Conservation (phyloP, 768 basidiomycete species). For the Tulasnella sp. region DNA sequence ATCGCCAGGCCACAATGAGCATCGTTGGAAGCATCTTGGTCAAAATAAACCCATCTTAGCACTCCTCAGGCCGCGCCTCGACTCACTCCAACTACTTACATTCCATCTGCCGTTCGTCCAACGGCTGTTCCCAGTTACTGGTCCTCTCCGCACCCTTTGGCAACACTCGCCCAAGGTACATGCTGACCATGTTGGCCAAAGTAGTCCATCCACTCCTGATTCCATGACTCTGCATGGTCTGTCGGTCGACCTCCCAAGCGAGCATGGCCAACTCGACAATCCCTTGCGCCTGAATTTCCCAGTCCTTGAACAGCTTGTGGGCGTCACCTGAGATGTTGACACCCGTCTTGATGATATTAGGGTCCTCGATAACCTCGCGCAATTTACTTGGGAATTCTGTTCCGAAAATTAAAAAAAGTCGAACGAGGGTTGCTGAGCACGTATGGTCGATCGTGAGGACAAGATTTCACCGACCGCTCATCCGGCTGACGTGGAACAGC, state of each 20-base stretch:
- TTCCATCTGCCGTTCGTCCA: conserved; percentile 39
- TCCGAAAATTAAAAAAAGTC: background rate
- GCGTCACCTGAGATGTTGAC: conserved; percentile 57
- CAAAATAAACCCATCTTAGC: background rate
- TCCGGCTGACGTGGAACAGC: conserved; percentile 54
- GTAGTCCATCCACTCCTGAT: conserved; percentile 45
- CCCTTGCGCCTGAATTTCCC: conserved; percentile 48
- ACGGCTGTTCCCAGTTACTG: conserved; percentile 51
- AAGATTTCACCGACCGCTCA: conserved; percentile 48
- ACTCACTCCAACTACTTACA: conserved; percentile 41
- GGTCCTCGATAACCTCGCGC: conserved; percentile 48
- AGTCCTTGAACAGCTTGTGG: conserved; percentile 55
- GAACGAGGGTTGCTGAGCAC: background rate
- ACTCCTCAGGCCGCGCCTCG: background rate
- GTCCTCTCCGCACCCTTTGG: conserved; percentile 53
- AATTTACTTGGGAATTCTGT: conserved; percentile 14
- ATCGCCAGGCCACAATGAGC: conserved; percentile 54
- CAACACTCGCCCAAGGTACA: conserved; percentile 49
- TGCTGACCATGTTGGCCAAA: conserved; percentile 51
- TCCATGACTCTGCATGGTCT: conserved; percentile 37
- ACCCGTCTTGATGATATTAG: conserved; percentile 51
- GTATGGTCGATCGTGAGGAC: background rate
- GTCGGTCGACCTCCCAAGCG: conserved; percentile 49
- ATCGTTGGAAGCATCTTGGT: conserved; percentile 55
- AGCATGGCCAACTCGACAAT: conserved; percentile 55